Conservation (phyloP, 176 grass and related monocot genomes). For the Chloris gayana region DNA sequence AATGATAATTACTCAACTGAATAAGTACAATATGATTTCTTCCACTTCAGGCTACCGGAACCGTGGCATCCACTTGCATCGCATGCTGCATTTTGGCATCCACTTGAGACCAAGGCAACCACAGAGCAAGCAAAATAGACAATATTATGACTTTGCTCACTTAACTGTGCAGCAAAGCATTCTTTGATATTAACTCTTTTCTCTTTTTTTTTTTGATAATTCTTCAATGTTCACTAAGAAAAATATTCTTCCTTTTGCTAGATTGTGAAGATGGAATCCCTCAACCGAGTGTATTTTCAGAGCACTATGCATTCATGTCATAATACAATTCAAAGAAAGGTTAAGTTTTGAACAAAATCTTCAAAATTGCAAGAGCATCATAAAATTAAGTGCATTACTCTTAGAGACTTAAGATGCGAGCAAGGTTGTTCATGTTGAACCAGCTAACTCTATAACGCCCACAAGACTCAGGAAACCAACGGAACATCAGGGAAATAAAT, state of each 20-base stretch:
- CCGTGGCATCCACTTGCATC: neutral
- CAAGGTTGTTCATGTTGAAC: slow-evolving; percentile 36
- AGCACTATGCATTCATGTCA: neutral
- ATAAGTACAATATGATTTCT: neutral
- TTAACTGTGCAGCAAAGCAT: neutral
- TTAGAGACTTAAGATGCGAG: slow-evolving; percentile 35
- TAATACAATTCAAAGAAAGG: slow-evolving; percentile 1
- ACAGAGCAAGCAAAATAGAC: neutral
- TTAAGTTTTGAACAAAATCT: slow-evolving; percentile 22
- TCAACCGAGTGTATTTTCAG: neutral
- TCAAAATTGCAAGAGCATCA: slow-evolving; percentile 48
- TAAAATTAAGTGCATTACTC: slow-evolving; percentile 33
- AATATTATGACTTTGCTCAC: neutral
- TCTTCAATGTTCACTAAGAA: neutral
- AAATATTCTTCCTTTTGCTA: neutral
- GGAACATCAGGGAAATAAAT: slow-evolving; percentile 15
- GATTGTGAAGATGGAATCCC: neutral
- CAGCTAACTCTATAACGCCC: slow-evolving; percentile 51
- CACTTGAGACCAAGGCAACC: neutral
- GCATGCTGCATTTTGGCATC: neutral
- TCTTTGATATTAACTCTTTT: neutral
- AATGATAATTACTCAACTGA: neutral
- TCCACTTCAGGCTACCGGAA: neutral
- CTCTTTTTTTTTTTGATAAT: too few species aligned
- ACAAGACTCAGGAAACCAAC: neutral